Evolutionary conservation across 2,329 filamentous ascomycete species (phyloP).

Genomic region (Fusarium sp.): DNA sequence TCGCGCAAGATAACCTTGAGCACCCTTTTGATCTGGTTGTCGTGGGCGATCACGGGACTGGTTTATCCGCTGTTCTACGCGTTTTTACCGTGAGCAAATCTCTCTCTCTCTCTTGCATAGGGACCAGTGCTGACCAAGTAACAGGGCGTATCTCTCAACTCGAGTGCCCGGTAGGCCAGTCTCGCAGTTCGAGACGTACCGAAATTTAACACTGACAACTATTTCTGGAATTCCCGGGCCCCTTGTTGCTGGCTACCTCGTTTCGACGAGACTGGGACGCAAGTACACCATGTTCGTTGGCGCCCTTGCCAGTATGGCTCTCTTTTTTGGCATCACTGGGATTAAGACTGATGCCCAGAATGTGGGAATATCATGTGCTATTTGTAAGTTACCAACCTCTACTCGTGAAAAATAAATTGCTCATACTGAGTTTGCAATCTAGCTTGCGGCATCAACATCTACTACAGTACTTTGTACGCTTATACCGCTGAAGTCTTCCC

Average conservation of each 20-base stretch:
- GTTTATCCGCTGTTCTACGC: conserved; percentile 83
- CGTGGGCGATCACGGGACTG: conserved; percentile 69
- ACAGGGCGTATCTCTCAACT: conserved; percentile 3
- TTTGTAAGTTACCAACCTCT: neutral
- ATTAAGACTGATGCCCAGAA: conserved; percentile 27
- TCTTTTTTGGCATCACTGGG: conserved; percentile 24
- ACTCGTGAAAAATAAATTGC: neutral
- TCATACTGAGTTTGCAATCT: conserved; percentile 51
- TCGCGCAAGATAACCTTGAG: conserved; percentile 20
- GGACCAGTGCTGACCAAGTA: neutral
- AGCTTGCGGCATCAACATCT: conserved; percentile 76
- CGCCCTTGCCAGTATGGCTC: conserved; percentile 10
- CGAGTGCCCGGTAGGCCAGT: neutral
- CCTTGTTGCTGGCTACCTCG: conserved; percentile 74
- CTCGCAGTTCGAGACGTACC: conserved; percentile 16
- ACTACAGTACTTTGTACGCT: conserved; percentile 77
- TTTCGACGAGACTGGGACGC: conserved; percentile 10
- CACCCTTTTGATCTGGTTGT: conserved; percentile 15
- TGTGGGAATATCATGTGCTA: conserved; percentile 18
- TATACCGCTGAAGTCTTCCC: conserved; percentile 74
- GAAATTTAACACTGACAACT: conserved; percentile 66
- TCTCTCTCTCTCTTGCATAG: neutral
- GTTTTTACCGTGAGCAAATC: neutral
- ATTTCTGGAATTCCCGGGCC: conserved; percentile 76
- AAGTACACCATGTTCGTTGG: conserved; percentile 28